Conservation (phyloP, 2,329 filamentous ascomycete genomes). For the Orbilia oligospora region DNA sequence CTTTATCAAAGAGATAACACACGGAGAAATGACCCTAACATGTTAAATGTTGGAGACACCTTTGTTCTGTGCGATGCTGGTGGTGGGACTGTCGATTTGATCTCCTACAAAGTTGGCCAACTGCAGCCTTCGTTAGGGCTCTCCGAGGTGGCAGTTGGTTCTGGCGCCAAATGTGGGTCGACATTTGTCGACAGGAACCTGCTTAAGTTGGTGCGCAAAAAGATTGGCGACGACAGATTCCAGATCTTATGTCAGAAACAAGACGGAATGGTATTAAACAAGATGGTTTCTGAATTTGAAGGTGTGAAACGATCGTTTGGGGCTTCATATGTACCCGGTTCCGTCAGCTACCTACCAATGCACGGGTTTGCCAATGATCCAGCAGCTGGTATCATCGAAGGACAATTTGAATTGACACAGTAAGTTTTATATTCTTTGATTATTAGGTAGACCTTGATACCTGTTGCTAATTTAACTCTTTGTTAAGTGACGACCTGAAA, state of each 20-base stretch:
- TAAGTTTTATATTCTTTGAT: constrained; percentile 22
- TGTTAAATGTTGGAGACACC: constrained; percentile 69
- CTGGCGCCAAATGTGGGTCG: constrained; percentile 52
- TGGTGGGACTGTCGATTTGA: constrained; percentile 81
- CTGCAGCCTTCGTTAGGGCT: constrained; percentile 52
- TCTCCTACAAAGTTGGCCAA: constrained; percentile 91
- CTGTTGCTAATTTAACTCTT: neutral
- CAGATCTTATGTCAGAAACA: constrained; percentile 40
- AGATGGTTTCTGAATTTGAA: constrained; percentile 50
- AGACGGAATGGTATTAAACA: constrained; percentile 51
- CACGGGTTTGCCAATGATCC: constrained; percentile 50
- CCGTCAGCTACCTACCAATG: constrained; percentile 43
- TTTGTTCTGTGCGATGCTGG: constrained; percentile 76
- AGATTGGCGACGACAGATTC: constrained; percentile 43
- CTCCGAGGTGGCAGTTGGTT: constrained; percentile 54
- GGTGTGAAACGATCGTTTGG: constrained; percentile 55
- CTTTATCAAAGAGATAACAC: constrained; percentile 48
- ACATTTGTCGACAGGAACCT: constrained; percentile 56
- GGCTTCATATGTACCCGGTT: constrained; percentile 34
- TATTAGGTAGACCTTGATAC: neutral
- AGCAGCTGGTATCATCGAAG: constrained; percentile 53
- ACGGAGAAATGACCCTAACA: constrained; percentile 47
- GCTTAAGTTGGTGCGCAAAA: constrained; percentile 41
- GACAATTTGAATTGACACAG: constrained; percentile 51
- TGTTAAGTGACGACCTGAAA: constrained; percentile 74